Conservation (phyloP, 2,329 filamentous ascomycete genomes). For the Ceratocystis cubensis region DNA sequence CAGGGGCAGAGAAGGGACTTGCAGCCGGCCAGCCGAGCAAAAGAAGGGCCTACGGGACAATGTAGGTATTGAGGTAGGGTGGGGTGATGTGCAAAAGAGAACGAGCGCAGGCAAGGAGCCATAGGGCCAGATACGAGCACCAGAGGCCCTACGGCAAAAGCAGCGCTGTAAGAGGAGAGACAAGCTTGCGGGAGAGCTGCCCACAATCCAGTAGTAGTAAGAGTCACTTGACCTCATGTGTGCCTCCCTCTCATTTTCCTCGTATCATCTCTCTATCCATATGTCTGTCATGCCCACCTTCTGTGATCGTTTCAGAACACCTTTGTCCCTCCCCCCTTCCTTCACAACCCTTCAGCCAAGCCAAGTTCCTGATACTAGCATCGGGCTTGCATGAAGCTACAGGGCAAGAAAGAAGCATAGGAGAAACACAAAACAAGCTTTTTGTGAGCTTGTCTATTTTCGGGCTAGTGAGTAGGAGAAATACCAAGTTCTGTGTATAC, state of each 20-base stretch:
- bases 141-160: no score
- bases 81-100: neutral
- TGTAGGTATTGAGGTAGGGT: neutral
- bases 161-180: no score
- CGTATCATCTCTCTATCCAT: no score
- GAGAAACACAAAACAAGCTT: slow-evolving; percentile 7
- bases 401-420: neutral
- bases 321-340: neutral
- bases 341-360: neutral
- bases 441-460: neutral
- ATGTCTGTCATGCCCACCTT: neutral
- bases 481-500: neutral
- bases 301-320: neutral
- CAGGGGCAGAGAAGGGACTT: neutral
- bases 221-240: no score
- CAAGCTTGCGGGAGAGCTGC: no score
- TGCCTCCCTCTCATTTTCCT: no score
- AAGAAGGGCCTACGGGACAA: neutral
- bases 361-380: neutral
- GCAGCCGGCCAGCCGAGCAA: neutral
- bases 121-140: no score
- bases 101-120: no score
- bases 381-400: neutral
- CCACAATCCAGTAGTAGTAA: no score
- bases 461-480: neutral